Evolutionary conservation across 2,329 filamentous ascomycete genomes (phyloP), one percentile per base, ranked within the genome.

Genomic region (Ophiostoma pallidulum): DNA sequence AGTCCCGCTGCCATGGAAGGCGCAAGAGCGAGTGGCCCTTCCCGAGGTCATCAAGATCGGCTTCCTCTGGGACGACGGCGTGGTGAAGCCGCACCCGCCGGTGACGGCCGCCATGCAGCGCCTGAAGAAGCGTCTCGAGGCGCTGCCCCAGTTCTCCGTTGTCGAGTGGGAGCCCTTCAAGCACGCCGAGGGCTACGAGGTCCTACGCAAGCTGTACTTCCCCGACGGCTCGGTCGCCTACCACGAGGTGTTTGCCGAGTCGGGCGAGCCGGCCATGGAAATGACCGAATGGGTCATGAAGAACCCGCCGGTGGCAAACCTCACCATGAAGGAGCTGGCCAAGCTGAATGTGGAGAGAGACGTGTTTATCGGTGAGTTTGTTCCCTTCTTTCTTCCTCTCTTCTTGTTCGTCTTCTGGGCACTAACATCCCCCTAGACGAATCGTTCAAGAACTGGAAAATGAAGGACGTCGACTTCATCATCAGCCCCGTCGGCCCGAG

Each of bases 391-490:
- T 28, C 24, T 10, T 10, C 10, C 6, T 28, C 24, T 5, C 10
- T 28, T 28, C 24, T 28, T 28, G 5, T 10, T 28, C 10, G 5
- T 10, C 24, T 28, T 28, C 24, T 10, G 10, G 24, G 5, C 24
- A 7, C 13, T 16, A 16, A 35, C 32, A 16, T 16, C 7, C n/a
- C 13, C 32, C 32, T 3, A 5, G 13, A 10, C 7, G 32, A 14
- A 14, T n/a, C 13, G 13, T 5, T 9, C 7, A 16, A 14, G 32
- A 14, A 12, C 32, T 35, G 32, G 14, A n/a, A 4, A 4, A 5
- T 4, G 36, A 29, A 28, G 10, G 35, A 24, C 10, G 45, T 51
- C 18, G 49, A 51, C 36, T n/a, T 41, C 9, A 26, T 51, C 13
- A 13, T 51, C 22, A 40, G 40, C n/a, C 49, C 49, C 14, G 20